Conservation (phyloP, 1,284 basidiomycete species). For the Erythrobasidium hasegawianum region DNA sequence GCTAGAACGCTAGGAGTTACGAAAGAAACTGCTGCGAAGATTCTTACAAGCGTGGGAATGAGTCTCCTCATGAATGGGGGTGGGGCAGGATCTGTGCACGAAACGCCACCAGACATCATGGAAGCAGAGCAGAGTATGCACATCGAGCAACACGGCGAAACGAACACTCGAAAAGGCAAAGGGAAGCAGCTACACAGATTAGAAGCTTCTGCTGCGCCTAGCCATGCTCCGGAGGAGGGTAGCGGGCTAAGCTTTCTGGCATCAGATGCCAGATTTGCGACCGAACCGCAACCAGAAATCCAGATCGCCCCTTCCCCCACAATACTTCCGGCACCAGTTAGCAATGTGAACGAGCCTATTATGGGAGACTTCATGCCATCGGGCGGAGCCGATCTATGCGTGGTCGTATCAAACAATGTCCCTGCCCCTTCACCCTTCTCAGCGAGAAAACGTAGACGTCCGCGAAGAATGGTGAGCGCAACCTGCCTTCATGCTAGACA, state of each 20-base stretch:
- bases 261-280: not conserved
- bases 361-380: conserved; percentile 25
- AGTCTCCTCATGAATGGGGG: conserved; percentile 14
- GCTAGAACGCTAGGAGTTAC: conserved; percentile 19
- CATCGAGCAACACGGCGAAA: not conserved
- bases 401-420: conserved; percentile 20
- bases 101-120: not conserved
- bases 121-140: not conserved
- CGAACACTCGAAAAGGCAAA: not conserved
- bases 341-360: conserved; percentile 14
- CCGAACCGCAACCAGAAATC: not conserved
- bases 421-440: conserved; percentile 34
- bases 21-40: conserved; percentile 26
- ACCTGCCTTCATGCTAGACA: too few species aligned
- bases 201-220: not conserved
- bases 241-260: not conserved
- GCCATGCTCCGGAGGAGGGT: not conserved
- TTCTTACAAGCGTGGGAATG: conserved; percentile 34
- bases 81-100: not conserved
- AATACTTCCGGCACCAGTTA: not conserved
- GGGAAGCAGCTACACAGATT: conserved; percentile 1
- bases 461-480: conserved; percentile 15
- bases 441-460: conserved; percentile 14
- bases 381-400: conserved; percentile 31
- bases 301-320: not conserved